Evolutionary conservation across 495 filamentous ascomycete species (phyloP).

Genomic region (Penicillium paradoxum): DNA sequence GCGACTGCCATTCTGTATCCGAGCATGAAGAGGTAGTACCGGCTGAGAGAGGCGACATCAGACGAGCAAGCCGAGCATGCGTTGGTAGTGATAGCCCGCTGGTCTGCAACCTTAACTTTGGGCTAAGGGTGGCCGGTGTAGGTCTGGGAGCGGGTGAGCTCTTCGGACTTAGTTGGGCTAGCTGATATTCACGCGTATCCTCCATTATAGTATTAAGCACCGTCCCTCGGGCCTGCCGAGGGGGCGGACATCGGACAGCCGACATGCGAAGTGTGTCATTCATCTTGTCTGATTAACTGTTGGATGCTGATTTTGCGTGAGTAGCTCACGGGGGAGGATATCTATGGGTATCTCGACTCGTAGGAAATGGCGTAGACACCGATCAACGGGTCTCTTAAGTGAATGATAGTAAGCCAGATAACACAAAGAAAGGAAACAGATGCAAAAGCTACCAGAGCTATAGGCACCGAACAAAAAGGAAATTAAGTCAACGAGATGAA

Average conservation of each 20-base stretch:
- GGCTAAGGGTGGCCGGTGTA: slow-evolving; percentile 20
- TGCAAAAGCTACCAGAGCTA: slow-evolving; percentile 9
- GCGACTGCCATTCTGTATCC: slow-evolving; percentile 43
- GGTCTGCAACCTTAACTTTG: slow-evolving; percentile 38
- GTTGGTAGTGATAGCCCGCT: slow-evolving; percentile 29
- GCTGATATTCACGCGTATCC: slow-evolving; percentile 46
- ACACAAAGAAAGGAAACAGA: slow-evolving; percentile 12
- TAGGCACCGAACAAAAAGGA: not conserved
- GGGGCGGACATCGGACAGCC: slow-evolving; percentile 51
- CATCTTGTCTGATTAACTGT: slow-evolving; percentile 43
- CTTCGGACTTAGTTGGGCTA: slow-evolving; percentile 13
- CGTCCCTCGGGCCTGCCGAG: slow-evolving; percentile 66
- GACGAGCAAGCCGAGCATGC: slow-evolving; percentile 24
- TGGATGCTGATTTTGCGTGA: slow-evolving; percentile 18
- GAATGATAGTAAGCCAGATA: slow-evolving; percentile 21
- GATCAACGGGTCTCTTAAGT: slow-evolving; percentile 38
- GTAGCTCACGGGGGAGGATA: slow-evolving; percentile 9
- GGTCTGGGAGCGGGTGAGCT: slow-evolving; percentile 1
- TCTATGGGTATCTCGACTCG: slow-evolving; percentile 37
- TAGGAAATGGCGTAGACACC: slow-evolving; percentile 32
- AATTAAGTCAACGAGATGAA: slow-evolving; percentile 17
- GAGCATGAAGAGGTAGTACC: slow-evolving; percentile 40
- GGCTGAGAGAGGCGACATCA: slow-evolving; percentile 36
- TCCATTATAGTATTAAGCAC: slow-evolving; percentile 86
- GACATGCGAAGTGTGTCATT: slow-evolving; percentile 55